Evolutionary conservation across 306 rosid genomes (phyloP), one percentile per base, ranked within the genome.

Genomic region (Mucuna pruriens): DNA sequence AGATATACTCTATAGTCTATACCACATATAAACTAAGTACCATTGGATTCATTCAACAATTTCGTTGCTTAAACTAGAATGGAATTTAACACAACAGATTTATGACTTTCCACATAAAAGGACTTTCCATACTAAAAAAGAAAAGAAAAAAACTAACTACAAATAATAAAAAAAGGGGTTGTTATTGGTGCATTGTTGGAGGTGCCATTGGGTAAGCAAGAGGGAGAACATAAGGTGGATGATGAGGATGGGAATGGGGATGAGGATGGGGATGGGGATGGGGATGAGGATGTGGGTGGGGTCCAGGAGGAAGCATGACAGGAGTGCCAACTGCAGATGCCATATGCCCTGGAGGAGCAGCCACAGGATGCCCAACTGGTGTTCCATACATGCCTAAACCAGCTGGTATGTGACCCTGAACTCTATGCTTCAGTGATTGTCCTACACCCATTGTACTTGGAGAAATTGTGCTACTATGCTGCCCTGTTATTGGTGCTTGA

Each of bases 131-230:
- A 25, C 61, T 80, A 42, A 75, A 78, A 33, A 31, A 34, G 8
- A 51, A 60, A 12, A 26, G 16, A 11, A 66, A 10, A 76, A 80
- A 78, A 75, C 82, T 83, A 81, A 63, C 55, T 65, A 74, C 67
- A 45, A 54, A 57, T 22, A 64, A 64, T 10, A 25, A 49, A 49
- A 48, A 65, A 63, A 45, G 36, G 38, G 42, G 9, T 67, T 48
- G 88, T 80, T 67, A 92, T 79, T 91, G 93, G 87, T 93, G 99
- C 99, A 93, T 89, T 79, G 98, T 83, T 34, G 99, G 97, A 74
- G 97, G 97, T 64, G 98, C 91, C 97, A 93, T 87, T 19, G 99
- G 98, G 71, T 95, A 93, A 81, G 99, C 99, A 77, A 95, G 92
- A 45, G 99, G 98, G 20, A 93, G 84, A 71, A 85, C 92, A 81